Base-by-base conservation (phyloP, 2,329 filamentous ascomycete species). In the Parascedosporium putredinis region DNA sequence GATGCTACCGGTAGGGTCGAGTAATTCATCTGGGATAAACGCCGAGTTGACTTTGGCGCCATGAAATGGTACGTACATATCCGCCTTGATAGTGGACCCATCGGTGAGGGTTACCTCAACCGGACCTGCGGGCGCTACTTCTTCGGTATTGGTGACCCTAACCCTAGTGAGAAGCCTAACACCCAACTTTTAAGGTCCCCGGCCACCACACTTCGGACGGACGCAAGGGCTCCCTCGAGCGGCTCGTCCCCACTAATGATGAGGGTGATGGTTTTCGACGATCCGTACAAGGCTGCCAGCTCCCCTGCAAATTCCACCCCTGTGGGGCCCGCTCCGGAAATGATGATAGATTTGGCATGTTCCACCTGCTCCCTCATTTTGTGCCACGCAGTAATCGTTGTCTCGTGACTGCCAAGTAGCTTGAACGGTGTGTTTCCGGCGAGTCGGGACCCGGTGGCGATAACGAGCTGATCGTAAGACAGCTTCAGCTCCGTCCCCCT, bases 361-460 rank as follows among this genome's bases (percentile, higher is more conserved):
- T 45, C 45, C 23, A 66, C 54, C 38, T 52, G 47, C 0, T 33
- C 51, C 44, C 65, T 57, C 2, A 66, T 48, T 8, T 56, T 47
- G 25, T 64, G 57, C 50, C 76, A 63, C 9, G 62, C 58, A 1
- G 60, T 57, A 3, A 64, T 47, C 2, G 67, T 66, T 27, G 70
- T 64, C 53, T 74, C 67, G 55, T 73, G 65, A 12, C 64, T 66
- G 52, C 69, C 71, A 27, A 67, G 55, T 22, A 64, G 65, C 56
- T 78, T 78, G 60, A 75, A 73, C 2, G 74, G 73, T 23, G 70
- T 55, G 20, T 57, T 55, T 47, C 57, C 63, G n/a, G 64, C 57
- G 27, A 65, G 57, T 25, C 68, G 67, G n/a, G 75, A 65, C 12
- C 76, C 76, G 0, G 76, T 79, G 2, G 75, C 74, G 34, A 78